Base-by-base conservation (phyloP, 2,329 filamentous ascomycete genomes). In the Fusarium azukiicola region DNA sequence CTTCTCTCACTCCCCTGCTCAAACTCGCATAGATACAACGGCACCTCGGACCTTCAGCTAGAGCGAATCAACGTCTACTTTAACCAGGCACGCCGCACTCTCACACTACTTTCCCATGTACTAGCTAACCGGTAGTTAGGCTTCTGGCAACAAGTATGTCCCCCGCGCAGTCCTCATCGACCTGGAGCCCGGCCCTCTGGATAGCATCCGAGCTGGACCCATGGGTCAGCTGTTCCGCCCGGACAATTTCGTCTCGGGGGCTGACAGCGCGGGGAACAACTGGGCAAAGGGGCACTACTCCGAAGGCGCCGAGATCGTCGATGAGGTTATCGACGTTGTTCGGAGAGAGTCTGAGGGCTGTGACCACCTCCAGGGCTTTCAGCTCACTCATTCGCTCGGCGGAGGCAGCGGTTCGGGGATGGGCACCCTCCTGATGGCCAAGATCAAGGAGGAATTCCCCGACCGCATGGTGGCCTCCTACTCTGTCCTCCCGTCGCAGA, bases 281-380 rank as follows among this genome's bases (percentile, higher is more conserved):
- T 99, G 98, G 98, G 98, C 98, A 90, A 99, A 99, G 95, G 98
- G 98, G 91, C 98, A 99, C 90, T 99, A 99, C 94, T 99, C 98
- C 81, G 98, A 99, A 93, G 98, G 98, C 94, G 98, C 98, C 84
- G 98, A 99, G 93, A 94, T 99, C 79, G 98, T 99, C 84, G 98
- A 99, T 92, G 94, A 99, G 87, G 98, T 99, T 84, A 94, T 99
- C 84, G 98, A 99, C 88, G 98, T 99, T 82, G 97, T 99, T 87
- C 98, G 98, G 88, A 97, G 98, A 86, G 98, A 99, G 93, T 97
- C 97, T 84, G 98, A 99, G 92, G 96, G 96, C 89, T 99, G 98
- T 88, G 98, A 99, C 93, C 98, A 96, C 94, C 97, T 99, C 80
- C 98, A 99, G 92, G 98, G 98, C 89, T 99, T 99, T 95, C 98